phyloP scores from a whole-genome alignment of 352 stramenopile genomes.

The Pythium dissotocum region DNA sequence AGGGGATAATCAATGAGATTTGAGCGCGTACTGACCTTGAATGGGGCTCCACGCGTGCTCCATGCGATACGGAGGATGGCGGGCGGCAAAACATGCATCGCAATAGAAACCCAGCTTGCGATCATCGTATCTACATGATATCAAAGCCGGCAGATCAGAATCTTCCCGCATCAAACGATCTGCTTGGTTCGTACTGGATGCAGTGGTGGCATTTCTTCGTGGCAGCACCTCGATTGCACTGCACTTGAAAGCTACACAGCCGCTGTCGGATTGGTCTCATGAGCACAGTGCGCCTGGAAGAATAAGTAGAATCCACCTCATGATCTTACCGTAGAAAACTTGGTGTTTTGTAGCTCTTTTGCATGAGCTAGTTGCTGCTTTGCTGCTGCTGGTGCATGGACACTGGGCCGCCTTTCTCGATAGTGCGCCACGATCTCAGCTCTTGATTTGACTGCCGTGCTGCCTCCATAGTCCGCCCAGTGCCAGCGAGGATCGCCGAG shows the following conservation, averaged over 20 bases:
- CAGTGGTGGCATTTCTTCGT: slow-evolving; percentile 73
- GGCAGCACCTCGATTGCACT: slow-evolving; percentile 42
- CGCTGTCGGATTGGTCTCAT: slow-evolving; percentile 21
- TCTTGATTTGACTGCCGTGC: slow-evolving; percentile 25
- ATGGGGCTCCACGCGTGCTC: slow-evolving; percentile 52
- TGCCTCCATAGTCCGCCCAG: slow-evolving; percentile 11
- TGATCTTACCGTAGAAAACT: slow-evolving; percentile 1
- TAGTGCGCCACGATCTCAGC: slow-evolving; percentile 46
- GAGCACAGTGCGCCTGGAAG: too few relatives aligned
- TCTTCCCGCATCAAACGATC: too few relatives aligned
- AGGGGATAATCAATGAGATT: too few relatives aligned
- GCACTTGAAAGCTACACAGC: slow-evolving; percentile 58
- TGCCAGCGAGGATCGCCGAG: slow-evolving; percentile 53
- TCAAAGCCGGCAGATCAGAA: background rate
- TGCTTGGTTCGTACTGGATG: slow-evolving; percentile 43
- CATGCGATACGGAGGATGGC: slow-evolving; percentile 57
- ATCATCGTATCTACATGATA: slow-evolving; percentile 50
- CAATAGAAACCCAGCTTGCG: slow-evolving; percentile 60
- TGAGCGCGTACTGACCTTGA: slow-evolving; percentile 29
- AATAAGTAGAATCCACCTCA: too few relatives aligned
- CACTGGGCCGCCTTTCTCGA: slow-evolving; percentile 20
- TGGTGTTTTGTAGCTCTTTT: background rate
- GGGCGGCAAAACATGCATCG: slow-evolving; percentile 57
- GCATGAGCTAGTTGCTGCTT: slow-evolving; percentile 18
- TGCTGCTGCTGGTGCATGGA: slow-evolving; percentile 3